phyloP scores from a whole-genome alignment of 768 basidiomycete genomes.

The Boletus rubroflammeus region DNA sequence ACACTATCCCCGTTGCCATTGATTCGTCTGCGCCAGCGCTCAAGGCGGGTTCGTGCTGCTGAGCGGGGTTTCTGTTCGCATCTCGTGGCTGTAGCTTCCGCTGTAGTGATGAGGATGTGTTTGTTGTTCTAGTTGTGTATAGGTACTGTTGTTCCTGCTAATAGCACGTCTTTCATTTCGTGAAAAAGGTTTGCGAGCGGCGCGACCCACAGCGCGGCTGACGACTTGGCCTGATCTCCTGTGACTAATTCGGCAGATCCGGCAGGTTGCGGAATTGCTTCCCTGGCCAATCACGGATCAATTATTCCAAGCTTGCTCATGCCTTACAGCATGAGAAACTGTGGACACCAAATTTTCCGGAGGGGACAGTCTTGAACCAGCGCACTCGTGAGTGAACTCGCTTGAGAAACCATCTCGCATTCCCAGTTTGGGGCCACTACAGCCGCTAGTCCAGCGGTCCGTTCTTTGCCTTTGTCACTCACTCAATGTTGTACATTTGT shows the following conservation, averaged over 20 bases:
- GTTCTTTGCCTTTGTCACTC: background rate
- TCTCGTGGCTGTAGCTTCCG: background rate
- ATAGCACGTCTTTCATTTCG: slow-evolving; percentile 6
- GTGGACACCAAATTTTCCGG: slow-evolving; percentile 91
- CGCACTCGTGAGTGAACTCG: slow-evolving; percentile 65
- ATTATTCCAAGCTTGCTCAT: slow-evolving; percentile 78
- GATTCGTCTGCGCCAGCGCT: slow-evolving; percentile 53
- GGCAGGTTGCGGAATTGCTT: slow-evolving; percentile 91
- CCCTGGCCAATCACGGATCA: slow-evolving; percentile 80
- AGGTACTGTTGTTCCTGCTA: slow-evolving; percentile 27
- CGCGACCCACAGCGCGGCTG: slow-evolving; percentile 81
- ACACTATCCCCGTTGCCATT: slow-evolving; percentile 79
- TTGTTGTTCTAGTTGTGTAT: slow-evolving; percentile 21
- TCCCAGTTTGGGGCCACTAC: slow-evolving; percentile 79
- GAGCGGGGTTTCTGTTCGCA: slow-evolving; percentile 10
- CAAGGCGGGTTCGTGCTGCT: slow-evolving; percentile 66
- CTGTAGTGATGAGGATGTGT: slow-evolving; percentile 1
- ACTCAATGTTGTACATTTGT: background rate
- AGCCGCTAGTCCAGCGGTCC: slow-evolving; percentile 62
- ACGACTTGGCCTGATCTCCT: slow-evolving; percentile 82
- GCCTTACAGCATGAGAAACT: slow-evolving; percentile 58
- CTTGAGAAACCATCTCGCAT: slow-evolving; percentile 65
- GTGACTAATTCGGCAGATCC: slow-evolving; percentile 89
- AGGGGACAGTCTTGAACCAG: slow-evolving; percentile 93
- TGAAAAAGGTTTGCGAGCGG: slow-evolving; percentile 68